Evolutionary conservation across 2,329 filamentous ascomycete genomes (phyloP), one percentile per base, ranked within the genome.

Genomic region (Aspergillus persii): DNA sequence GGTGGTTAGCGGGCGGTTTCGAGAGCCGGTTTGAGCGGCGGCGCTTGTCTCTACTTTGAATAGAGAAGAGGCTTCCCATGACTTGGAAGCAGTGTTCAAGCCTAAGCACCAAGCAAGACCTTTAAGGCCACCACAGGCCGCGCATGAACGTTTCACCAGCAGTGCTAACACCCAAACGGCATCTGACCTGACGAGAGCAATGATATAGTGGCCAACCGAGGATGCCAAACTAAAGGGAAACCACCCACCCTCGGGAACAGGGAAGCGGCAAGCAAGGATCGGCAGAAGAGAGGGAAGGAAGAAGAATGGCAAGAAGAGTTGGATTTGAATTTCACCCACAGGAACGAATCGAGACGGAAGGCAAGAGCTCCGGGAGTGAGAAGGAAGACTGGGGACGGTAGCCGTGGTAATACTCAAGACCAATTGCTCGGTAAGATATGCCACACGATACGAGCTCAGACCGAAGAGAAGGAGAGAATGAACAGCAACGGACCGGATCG

Each of bases 61-160:
- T 69, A 36, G 75, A 77, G 54, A 71, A 69, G 23, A 65, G 67
- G 63, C 72, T 75, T 63, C 75, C 75, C 75, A 77, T 77, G 65
- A 57, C 65, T 66, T 66, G 50, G 36, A 50, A 60, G 51, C 54
- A 49, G 36, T 52, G 23, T 18, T 50, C 61, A 54, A 60, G 53
- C 54, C 62, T 49, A 53, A 60, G 54, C 57, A 59, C 52, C 61
- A 61, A 54, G 51, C 50, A 50, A 56, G 46, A 53, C 26, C 27
- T 50, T 23, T 50, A 55, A 57, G 50, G 52, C 29, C 31, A 53
- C 18, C 48, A 54, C 46, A 58, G 30, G 26, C 31, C 41, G 36
- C 27, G 56, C 56, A 61, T 57, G 52, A 33, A 49, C 56, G 41
- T 47, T 47, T 47, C 4, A 5, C 44, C 26, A 47, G 12, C 12